Evolutionary conservation across 805 yeast species (phyloP).

Genomic region (Nakazawaea molendinolei): DNA sequence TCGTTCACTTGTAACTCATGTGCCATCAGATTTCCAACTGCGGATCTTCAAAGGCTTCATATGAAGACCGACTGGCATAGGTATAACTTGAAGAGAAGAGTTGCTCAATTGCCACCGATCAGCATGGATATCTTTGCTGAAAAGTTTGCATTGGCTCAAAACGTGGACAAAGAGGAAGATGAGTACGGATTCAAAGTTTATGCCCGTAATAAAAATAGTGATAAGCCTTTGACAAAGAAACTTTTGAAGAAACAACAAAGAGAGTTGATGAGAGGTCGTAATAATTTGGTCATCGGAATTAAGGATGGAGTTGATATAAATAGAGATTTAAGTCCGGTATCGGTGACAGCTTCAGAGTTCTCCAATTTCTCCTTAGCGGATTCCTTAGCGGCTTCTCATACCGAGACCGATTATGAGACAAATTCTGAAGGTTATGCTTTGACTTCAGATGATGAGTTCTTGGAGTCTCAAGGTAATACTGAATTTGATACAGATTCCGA

Average conservation of each 20-base stretch:
- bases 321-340: constrained; percentile 44
- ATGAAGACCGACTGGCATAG: constrained; percentile 99
- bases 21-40: constrained; percentile 66
- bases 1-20: constrained; percentile 81
- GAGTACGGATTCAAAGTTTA: constrained; percentile 46
- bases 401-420: constrained; percentile 27
- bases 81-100: constrained; percentile 89
- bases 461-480: neutral
- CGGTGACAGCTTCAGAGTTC: constrained; percentile 46
- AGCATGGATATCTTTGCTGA: constrained; percentile 47
- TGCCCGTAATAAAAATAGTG: constrained; percentile 20
- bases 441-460: constrained; percentile 18
- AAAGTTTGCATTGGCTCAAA: constrained; percentile 12
- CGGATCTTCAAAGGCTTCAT: constrained; percentile 85
- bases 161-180: constrained; percentile 23
- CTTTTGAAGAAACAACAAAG: constrained; percentile 24
- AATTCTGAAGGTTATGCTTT: constrained; percentile 28
- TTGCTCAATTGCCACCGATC: constrained; percentile 74
- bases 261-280: constrained; percentile 22
- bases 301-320: constrained; percentile 7
- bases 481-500: constrained; percentile 18
- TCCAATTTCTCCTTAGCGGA: constrained; percentile 54
- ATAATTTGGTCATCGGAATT: constrained; percentile 8
- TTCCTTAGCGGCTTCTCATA: constrained; percentile 12
- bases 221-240: constrained; percentile 33